Evolutionary conservation across 192 early-diverging fungal genomes (phyloP).

Genomic region (Kickxella alabastrina): DNA sequence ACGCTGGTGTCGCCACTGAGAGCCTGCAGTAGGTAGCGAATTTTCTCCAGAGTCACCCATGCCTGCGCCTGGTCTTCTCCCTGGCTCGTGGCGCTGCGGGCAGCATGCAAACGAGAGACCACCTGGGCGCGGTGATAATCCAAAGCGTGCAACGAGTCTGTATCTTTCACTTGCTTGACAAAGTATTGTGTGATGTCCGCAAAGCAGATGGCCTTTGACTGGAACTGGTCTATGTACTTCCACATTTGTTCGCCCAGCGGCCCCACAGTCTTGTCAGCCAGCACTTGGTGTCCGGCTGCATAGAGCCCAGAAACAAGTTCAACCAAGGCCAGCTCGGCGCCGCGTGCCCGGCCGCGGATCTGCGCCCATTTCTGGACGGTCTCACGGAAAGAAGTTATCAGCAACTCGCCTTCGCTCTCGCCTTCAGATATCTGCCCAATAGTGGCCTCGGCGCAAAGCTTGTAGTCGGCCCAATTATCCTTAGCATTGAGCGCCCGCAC

Average conservation of each 20-base stretch:
- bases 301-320: conserved; percentile 15
- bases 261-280: background rate
- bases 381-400: background rate
- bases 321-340: conserved; percentile 30
- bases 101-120: conserved; percentile 2
- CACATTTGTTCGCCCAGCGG: conserved; percentile 26
- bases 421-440: conserved; percentile 2
- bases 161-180: conserved; percentile 9
- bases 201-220: conserved; percentile 47
- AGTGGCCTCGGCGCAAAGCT: conserved; percentile 32
- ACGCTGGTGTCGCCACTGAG: conserved; percentile 20
- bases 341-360: conserved; percentile 25
- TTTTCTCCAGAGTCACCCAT: conserved; percentile 39
- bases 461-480: conserved; percentile 50
- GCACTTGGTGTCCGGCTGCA: conserved; percentile 1
- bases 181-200: conserved; percentile 41
- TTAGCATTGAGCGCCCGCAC: conserved; percentile 36
- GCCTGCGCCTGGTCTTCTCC: conserved; percentile 25
- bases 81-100: conserved; percentile 5
- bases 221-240: conserved; percentile 32
- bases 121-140: conserved; percentile 15
- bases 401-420: background rate
- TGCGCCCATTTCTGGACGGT: conserved; percentile 24
- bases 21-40: conserved; percentile 43
- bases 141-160: background rate